phyloP scores from a whole-genome alignment of 306 rosid genomes.

The Vigna mungo region DNA sequence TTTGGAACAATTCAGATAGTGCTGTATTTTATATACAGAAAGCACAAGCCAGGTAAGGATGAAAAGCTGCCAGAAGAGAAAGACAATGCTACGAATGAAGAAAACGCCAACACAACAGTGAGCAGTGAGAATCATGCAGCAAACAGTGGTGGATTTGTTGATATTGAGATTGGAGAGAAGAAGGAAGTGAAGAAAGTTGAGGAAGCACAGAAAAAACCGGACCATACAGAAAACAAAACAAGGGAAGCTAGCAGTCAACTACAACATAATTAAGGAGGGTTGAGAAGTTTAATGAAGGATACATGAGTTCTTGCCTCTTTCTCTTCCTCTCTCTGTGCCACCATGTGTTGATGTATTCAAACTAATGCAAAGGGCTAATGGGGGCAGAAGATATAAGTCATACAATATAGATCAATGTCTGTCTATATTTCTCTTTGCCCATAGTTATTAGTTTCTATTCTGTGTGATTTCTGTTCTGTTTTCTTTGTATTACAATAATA shows the following conservation, averaged over 20 bases:
- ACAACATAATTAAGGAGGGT: conserved; percentile 19
- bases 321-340: conserved; percentile 36
- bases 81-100: conserved; percentile 42
- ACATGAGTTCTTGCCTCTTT: conserved; percentile 10
- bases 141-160: neutral
- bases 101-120: conserved; percentile 30
- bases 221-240: conserved; percentile 12
- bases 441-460: neutral
- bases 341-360: conserved; percentile 3
- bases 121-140: conserved; percentile 21
- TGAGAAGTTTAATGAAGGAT: conserved; percentile 22
- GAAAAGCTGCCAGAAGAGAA: conserved; percentile 69
- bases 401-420: neutral
- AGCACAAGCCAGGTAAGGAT: conserved; percentile 47
- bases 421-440: neutral
- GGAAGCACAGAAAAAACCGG: conserved; percentile 4
- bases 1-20: conserved; percentile 85
- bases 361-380: neutral
- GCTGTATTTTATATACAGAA: conserved; percentile 66
- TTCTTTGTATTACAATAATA: neutral
- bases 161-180: conserved; percentile 41
- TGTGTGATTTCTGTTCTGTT: conserved; percentile 18
- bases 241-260: neutral
- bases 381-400: neutral
- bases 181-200: conserved; percentile 8